Percentiles rank a stretch among this genome's conserved stretches.
phyloP scores from a whole-genome alignment of 176 grass and related monocot genomes.

The Aegilops tauschii region DNA sequence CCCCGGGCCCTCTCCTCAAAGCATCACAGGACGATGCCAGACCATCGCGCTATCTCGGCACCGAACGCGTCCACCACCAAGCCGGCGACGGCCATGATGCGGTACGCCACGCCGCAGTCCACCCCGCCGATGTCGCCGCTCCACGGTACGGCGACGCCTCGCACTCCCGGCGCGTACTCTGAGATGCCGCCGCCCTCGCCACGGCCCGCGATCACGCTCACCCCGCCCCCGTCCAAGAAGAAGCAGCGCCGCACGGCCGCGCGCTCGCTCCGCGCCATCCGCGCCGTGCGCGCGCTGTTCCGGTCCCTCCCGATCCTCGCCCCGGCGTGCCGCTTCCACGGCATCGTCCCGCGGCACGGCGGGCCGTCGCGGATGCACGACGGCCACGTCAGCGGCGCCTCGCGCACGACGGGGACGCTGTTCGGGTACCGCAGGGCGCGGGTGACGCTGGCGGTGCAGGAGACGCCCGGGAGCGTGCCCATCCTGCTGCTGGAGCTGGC shows the following conservation, averaged over 20 bases:
- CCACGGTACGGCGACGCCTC: constrained; percentile 34
- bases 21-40: not conserved
- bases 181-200: constrained; percentile 40
- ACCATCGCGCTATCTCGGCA: not conserved
- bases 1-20: not conserved
- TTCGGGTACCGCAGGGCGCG: constrained; percentile 81
- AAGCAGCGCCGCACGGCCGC: constrained; percentile 32
- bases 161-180: constrained; percentile 32
- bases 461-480: constrained; percentile 78
- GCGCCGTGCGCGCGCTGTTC: constrained; percentile 77
- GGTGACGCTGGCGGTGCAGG: constrained; percentile 85
- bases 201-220: constrained; percentile 59
- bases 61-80: constrained; percentile 7
- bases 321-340: constrained; percentile 72
- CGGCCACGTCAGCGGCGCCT: constrained; percentile 64
- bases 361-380: constrained; percentile 32
- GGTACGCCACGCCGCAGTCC: constrained; percentile 41
- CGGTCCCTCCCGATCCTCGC: constrained; percentile 79
- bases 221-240: constrained; percentile 55
- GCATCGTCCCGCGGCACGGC: constrained; percentile 36
- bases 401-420: constrained; percentile 76
- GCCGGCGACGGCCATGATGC: constrained; percentile 21
- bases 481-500: constrained; percentile 88
- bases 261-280: constrained; percentile 52
- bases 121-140: constrained; percentile 64